Conservation (phyloP, 1,284 basidiomycete species). For the Ustilago bromivora region DNA sequence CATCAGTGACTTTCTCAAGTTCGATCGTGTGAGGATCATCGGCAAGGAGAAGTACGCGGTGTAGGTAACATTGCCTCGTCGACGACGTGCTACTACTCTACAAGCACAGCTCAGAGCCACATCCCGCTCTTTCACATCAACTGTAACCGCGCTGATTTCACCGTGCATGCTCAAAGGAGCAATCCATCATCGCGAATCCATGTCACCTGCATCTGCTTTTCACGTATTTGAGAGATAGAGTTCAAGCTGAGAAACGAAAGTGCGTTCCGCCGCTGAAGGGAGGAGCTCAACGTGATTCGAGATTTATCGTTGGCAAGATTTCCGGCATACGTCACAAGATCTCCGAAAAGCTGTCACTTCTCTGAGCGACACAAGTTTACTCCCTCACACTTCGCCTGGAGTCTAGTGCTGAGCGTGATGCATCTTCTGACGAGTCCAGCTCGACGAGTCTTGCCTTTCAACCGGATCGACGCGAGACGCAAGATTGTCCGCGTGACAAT, state of each 20-base stretch:
- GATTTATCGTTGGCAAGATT: background rate
- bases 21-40: constrained; percentile 56
- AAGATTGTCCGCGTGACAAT: background rate
- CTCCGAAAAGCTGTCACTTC: background rate
- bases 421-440: background rate
- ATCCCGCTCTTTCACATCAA: background rate
- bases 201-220: background rate
- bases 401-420: background rate
- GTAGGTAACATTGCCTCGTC: background rate
- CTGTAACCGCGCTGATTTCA: background rate
- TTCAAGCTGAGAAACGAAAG: background rate
- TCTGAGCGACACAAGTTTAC: background rate
- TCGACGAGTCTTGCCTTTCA: no score
- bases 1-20: constrained; percentile 54
- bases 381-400: background rate
- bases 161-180: background rate
- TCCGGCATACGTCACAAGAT: background rate
- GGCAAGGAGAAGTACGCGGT: constrained; percentile 59
- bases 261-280: background rate
- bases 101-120: no score
- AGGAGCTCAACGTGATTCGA: background rate
- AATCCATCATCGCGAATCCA: background rate
- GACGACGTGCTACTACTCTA: background rate
- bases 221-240: background rate
- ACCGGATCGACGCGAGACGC: no score